Percentiles rank a stretch among this genome's conserved stretches.
Conservation (phyloP, 169 alveolate genomes). For the Cystoisospora suis region DNA sequence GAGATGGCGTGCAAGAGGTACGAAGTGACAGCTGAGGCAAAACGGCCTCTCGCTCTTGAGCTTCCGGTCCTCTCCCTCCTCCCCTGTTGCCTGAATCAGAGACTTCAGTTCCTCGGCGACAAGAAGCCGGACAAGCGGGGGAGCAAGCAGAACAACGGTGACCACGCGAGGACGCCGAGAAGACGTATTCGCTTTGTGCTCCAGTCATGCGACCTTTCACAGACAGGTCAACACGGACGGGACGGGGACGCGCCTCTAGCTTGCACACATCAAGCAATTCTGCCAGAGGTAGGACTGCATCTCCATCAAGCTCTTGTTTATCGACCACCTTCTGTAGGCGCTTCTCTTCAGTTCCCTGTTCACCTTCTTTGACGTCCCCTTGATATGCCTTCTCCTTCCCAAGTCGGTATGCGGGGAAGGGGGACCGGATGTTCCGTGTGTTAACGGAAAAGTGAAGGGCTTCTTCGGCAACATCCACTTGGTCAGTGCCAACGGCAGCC, state of each 20-base stretch:
- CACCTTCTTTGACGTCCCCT: not conserved
- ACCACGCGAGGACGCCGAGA: not conserved
- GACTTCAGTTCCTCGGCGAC: no score
- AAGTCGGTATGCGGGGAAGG: not conserved
- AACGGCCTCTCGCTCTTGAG: no score
- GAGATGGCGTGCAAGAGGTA: not conserved
- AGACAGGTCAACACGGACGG: not conserved
- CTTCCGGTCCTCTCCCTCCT: no score
- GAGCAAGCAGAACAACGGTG: not conserved
- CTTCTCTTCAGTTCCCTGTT: not conserved
- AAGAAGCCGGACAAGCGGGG: no score
- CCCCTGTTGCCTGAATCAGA: no score
- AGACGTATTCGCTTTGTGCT: not conserved
- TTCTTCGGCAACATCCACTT: not conserved
- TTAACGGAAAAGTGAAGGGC: not conserved
- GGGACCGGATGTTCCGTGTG: not conserved
- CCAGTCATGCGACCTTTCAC: not conserved
- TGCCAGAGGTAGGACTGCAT: not conserved
- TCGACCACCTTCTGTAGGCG: slow-evolving; percentile 37
- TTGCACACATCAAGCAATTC: not conserved
- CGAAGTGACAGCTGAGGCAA: not conserved
- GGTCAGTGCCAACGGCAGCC: no score
- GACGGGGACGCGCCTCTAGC: not conserved
- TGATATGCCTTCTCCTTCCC: not conserved
- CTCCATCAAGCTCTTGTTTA: not conserved